phyloP scores from a whole-genome alignment of 805 yeast species.

The Starmera caribaea region DNA sequence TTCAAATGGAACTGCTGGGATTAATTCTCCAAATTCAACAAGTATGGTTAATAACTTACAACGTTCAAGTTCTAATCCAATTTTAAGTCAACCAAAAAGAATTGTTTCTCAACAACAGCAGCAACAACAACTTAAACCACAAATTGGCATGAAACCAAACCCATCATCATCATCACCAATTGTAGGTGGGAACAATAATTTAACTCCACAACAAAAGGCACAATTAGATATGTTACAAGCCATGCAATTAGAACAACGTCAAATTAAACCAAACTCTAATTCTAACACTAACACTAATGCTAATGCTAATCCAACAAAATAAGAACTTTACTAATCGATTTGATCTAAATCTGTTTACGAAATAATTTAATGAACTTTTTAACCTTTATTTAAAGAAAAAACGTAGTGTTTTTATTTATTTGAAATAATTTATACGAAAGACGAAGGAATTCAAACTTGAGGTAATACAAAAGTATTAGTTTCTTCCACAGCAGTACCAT shows the following conservation, averaged over 20 bases:
- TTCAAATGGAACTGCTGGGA: background rate
- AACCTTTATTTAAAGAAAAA: no score
- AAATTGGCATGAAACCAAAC: background rate
- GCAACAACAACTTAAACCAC: constrained; percentile 18
- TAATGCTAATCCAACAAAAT: no score
- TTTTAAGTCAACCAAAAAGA: constrained; percentile 15
- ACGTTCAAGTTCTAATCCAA: no score
- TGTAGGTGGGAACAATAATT: constrained; percentile 3
- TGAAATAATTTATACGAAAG: background rate
- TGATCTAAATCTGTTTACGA: no score
- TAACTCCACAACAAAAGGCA: constrained; percentile 21
- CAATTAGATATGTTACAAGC: constrained; percentile 19
- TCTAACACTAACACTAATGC: no score
- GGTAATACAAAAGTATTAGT: constrained; percentile 43
- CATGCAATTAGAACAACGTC: constrained; percentile 18
- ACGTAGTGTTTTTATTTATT: no score
- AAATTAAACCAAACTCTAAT: constrained; percentile 8
- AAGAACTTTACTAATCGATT: no score
- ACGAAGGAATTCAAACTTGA: background rate
- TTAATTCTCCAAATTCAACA: no score
- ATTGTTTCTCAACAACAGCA: constrained; percentile 8
- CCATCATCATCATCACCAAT: background rate
- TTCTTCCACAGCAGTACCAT: constrained; percentile 41
- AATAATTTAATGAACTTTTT: no score
- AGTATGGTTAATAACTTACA: no score